Base-by-base conservation (phyloP, 371 early-diverging fungal species). In the Rhizopus sp. region DNA sequence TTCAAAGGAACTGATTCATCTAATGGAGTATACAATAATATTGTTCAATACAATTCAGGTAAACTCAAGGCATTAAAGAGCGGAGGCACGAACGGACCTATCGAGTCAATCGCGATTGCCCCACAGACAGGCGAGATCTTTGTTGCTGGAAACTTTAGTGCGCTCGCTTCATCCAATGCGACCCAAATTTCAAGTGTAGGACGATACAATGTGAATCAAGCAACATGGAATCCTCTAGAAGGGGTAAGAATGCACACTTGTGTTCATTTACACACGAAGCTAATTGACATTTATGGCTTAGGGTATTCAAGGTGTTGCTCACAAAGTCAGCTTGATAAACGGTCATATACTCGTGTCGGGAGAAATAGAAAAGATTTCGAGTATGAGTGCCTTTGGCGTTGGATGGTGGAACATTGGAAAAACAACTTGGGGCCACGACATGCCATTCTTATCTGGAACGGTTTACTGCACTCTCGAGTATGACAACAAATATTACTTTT, bases 221-320 rank as follows among this genome's bases (percentile, higher is more conserved):
- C 52, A 7, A 29, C 56, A 10, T 77, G 77, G 77, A 52, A 31
- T 32, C n/a, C 65, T 2, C 41, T 77, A n/a, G 42, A 60, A 45
- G 63, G 62, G 30, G 60, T 66, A 64, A 62, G 46, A 17, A 4
- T 10, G 37, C 17, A 41, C n/a, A n/a, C 32, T 0, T 32, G 4
- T 37, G 9, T 50, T 32, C 3, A 61, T 40, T 41, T 33, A 13
- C 39, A 33, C 23, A 23, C 23, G 23, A 23, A 23, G 0, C 31
- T 48, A 37, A 60, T 33, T 7, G 9, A 42, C 31, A 35, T 17
- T 34, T 32, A 29, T n/a, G 7, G 38, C 6, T 17, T 34, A 69
- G 66, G 77, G 77, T 32, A 70, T 77, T 0, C 63, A 77, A 50
- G 74, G 74, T 0, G 58, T 65, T 35, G 72, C 69, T 16, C 53